Evolutionary conservation across 73 alveolate genomes (phyloP).

Genomic region (Stentor coeruleus): DNA sequence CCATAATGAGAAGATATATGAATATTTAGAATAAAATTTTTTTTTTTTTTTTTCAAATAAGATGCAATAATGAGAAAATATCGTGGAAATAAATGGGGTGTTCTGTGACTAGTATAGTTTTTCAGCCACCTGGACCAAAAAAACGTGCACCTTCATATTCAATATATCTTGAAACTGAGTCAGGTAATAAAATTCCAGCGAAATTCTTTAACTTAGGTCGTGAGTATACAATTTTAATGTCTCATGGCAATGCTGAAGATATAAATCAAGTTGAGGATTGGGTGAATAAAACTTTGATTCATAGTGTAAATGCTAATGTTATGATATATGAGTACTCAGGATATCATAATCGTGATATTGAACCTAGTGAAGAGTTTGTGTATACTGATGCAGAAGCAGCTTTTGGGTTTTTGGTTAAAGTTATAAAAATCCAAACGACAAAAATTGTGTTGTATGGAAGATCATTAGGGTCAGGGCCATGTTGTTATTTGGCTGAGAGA

Average conservation of each 20-base stretch:
- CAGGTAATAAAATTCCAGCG: slow-evolving; percentile 18
- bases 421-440: slow-evolving; percentile 39
- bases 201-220: slow-evolving; percentile 23
- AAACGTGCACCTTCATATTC: neutral
- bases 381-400: slow-evolving; percentile 76
- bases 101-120: slow-evolving; percentile 21
- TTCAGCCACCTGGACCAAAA: slow-evolving; percentile 24
- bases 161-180: neutral
- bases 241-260: slow-evolving; percentile 74
- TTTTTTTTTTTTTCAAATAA: too few species aligned
- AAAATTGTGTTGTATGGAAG: slow-evolving; percentile 69
- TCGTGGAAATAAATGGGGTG: too few species aligned
- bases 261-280: slow-evolving; percentile 38
- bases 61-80: too few species aligned
- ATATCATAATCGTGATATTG: slow-evolving; percentile 25
- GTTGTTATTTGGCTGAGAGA: slow-evolving; percentile 72
- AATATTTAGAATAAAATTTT: too few species aligned
- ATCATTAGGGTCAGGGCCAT: slow-evolving; percentile 79
- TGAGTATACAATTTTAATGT: slow-evolving; percentile 55
- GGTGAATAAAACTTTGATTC: slow-evolving; percentile 23
- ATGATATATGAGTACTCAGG: slow-evolving; percentile 55
- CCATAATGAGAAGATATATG: too few species aligned
- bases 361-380: slow-evolving; percentile 53
- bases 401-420: slow-evolving; percentile 49
- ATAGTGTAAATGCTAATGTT: slow-evolving; percentile 37